Evolutionary conservation across 352 stramenopile genomes (phyloP).

Genomic region (Salisapilia sapeloensis): DNA sequence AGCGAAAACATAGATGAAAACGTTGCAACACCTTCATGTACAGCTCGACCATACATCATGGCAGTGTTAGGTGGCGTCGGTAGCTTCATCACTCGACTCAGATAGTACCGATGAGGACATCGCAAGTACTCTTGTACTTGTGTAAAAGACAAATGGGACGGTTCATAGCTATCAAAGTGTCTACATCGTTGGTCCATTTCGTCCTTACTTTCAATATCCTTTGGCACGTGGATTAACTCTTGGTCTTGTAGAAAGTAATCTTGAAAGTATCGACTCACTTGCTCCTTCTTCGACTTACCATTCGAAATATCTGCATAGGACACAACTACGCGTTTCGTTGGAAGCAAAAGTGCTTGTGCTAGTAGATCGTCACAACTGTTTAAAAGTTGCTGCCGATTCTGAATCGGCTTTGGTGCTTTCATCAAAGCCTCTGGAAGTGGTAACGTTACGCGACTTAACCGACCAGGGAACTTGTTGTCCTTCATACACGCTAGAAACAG

Average conservation of each 20-base stretch:
- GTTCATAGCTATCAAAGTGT: constrained; percentile 11
- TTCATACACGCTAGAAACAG: constrained; percentile 55
- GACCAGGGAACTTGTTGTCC: constrained; percentile 60
- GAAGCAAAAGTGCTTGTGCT: constrained; percentile 18
- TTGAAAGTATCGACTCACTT: background rate
- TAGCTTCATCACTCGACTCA: constrained; percentile 46
- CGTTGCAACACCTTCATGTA: constrained; percentile 52
- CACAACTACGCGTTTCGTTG: constrained; percentile 19
- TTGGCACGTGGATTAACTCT: background rate
- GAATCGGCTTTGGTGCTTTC: constrained; percentile 27
- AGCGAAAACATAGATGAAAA: constrained; percentile 12
- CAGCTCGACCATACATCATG: constrained; percentile 56
- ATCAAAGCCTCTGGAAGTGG: constrained; percentile 35
- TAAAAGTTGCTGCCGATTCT: constrained; percentile 34
- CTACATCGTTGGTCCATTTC: constrained; percentile 2
- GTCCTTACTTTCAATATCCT: background rate
- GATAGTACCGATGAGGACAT: constrained; percentile 66
- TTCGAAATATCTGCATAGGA: constrained; percentile 22
- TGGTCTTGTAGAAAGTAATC: background rate
- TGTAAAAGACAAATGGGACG: constrained; percentile 57
- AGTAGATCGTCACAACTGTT: constrained; percentile 22
- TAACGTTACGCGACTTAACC: constrained; percentile 47
- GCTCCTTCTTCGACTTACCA: constrained; percentile 4
- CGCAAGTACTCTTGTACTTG: constrained; percentile 68
- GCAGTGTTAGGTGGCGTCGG: constrained; percentile 19